Conservation (phyloP, 768 basidiomycete species). For the Suillus americanus region DNA sequence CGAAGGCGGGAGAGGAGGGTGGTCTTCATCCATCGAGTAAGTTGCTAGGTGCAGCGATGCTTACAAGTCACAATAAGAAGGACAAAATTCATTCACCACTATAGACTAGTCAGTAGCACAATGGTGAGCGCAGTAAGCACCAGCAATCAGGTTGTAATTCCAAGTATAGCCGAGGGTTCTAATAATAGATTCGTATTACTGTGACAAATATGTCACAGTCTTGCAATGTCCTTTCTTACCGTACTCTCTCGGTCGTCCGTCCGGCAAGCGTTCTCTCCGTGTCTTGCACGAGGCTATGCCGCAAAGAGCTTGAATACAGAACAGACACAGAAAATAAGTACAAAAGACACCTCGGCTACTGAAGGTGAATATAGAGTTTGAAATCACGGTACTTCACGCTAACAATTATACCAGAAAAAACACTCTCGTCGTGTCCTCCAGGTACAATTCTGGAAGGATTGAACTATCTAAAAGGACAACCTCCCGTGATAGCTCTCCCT, state of each 20-base stretch:
- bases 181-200: too few species aligned
- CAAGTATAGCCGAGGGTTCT: too few species aligned
- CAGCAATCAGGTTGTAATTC: too few species aligned
- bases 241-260: slow-evolving; percentile 14
- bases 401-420: slow-evolving; percentile 18
- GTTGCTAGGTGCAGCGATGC: too few species aligned
- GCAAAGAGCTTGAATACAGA: slow-evolving; percentile 10
- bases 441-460: slow-evolving; percentile 80
- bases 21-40: too few species aligned
- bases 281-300: slow-evolving; percentile 16
- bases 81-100: too few species aligned
- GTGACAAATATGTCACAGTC: not conserved
- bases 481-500: slow-evolving; percentile 68
- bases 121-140: too few species aligned
- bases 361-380: slow-evolving; percentile 8
- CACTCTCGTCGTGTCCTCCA: slow-evolving; percentile 62
- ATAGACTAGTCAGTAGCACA: too few species aligned
- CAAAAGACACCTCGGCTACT: slow-evolving; percentile 12
- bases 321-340: not conserved
- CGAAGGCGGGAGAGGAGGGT: too few species aligned
- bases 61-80: too few species aligned
- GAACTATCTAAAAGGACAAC: slow-evolving; percentile 81
- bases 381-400: not conserved
- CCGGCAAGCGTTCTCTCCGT: slow-evolving; percentile 11
- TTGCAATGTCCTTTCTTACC: slow-evolving; percentile 21